These are phyloP conservation scores for Mycosphaerella sp. DNA, from an alignment of 2,329 filamentous ascomycete genomes.

Conservation along the genomic window DNA sequence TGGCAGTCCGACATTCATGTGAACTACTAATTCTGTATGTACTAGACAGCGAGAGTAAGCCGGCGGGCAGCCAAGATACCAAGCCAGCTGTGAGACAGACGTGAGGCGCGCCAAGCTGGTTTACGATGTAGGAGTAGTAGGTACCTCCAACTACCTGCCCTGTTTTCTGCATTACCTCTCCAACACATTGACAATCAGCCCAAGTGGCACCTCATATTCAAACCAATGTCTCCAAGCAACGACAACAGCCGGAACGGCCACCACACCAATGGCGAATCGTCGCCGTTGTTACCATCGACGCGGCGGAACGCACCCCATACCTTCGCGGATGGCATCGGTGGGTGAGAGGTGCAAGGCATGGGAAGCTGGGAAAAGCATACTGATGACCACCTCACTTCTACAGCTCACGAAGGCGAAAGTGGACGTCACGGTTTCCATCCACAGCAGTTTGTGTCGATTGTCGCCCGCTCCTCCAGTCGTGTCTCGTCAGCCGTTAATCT, in stretches of 20 bases:
- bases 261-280: conserved; percentile 8
- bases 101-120: too few species aligned
- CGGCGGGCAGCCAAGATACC: too few species aligned
- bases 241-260: not conserved
- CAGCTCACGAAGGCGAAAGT: conserved; percentile 39
- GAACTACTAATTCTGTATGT: too few species aligned
- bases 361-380: not conserved
- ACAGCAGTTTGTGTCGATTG: conserved; percentile 38
- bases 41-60: too few species aligned
- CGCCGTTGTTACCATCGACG: conserved; percentile 11
- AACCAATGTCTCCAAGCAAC: too few species aligned
- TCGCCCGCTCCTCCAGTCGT: conserved; percentile 40
- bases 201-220: too few species aligned
- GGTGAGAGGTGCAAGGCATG: not conserved
- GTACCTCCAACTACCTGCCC: too few species aligned
- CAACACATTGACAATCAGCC: too few species aligned
- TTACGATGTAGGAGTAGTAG: too few species aligned
- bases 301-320: conserved; percentile 14
- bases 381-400: not conserved
- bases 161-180: too few species aligned
- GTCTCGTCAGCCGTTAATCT: conserved; percentile 43
- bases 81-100: too few species aligned
- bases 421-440: conserved; percentile 42
- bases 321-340: conserved; percentile 15
- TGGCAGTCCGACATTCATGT: too few species aligned